phyloP scores from a whole-genome alignment of 805 yeast genomes.

The Yamadazyma laniorum region DNA sequence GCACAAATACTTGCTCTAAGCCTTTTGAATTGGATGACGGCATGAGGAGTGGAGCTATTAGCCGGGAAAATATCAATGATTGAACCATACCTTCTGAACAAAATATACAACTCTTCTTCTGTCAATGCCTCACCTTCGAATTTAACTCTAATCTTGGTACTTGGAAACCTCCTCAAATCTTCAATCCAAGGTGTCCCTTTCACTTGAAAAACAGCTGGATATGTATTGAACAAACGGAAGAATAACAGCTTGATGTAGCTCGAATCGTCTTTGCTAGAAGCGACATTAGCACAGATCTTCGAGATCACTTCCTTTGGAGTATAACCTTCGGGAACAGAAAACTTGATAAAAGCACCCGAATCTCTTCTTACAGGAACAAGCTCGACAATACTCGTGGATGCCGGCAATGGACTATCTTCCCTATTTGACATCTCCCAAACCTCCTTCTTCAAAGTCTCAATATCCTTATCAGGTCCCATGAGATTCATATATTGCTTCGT shows the following conservation, averaged over 20 bases:
- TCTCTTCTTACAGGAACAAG: constrained; percentile 75
- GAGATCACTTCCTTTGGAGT: constrained; percentile 53
- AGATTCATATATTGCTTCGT: constrained; percentile 22
- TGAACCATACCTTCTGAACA: constrained; percentile 84
- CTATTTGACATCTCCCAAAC: constrained; percentile 16
- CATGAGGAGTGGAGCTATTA: constrained; percentile 42
- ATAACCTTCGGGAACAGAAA: constrained; percentile 53
- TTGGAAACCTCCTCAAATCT: constrained; percentile 79
- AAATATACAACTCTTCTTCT: constrained; percentile 76
- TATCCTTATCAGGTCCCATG: constrained; percentile 17
- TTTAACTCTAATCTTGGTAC: constrained; percentile 56
- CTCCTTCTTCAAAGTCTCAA: constrained; percentile 18
- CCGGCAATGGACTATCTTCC: constrained; percentile 28
- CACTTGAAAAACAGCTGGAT: constrained; percentile 65
- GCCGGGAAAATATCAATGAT: constrained; percentile 68
- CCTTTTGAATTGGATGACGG: constrained; percentile 50
- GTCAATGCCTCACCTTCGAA: constrained; percentile 76
- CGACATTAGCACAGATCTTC: constrained; percentile 48
- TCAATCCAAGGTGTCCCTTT: constrained; percentile 96
- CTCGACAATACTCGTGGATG: constrained; percentile 45
- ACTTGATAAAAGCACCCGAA: constrained; percentile 91
- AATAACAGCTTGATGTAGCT: constrained; percentile 11
- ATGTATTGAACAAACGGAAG: constrained; percentile 18
- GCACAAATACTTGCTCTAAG: constrained; percentile 78
- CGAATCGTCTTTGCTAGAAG: constrained; percentile 14